A percentile compares a stretch with the other conserved stretches of the same genome.
These are phyloP conservation scores for Linum lewisii DNA, from an alignment of 345 rosid genomes.

Conservation along the genomic window DNA sequence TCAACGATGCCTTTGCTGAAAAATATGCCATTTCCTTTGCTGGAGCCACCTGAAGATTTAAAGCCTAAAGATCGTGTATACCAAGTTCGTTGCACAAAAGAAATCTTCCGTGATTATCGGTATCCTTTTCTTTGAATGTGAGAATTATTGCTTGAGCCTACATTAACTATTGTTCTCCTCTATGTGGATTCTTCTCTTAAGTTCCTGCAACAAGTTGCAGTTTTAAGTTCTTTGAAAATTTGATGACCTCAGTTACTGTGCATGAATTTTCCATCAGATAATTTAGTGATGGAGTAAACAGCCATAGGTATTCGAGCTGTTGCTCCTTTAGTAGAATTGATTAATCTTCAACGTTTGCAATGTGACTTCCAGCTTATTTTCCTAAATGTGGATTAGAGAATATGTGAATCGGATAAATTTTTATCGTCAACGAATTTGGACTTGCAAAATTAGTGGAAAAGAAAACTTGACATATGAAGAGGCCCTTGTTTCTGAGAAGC, in stretches of 20 bases:
- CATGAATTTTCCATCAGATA: neutral
- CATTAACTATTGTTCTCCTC: neutral
- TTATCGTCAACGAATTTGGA: constrained; percentile 77
- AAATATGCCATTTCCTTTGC: constrained; percentile 51
- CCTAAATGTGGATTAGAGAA: constrained; percentile 42
- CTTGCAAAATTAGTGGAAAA: constrained; percentile 77
- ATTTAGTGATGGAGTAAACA: neutral
- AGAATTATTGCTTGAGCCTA: too few relatives aligned
- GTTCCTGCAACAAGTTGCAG: neutral
- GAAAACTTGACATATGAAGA: constrained; percentile 81
- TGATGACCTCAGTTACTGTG: neutral
- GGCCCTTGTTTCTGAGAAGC: constrained; percentile 87
- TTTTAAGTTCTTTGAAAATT: neutral
- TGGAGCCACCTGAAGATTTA: constrained; percentile 59
- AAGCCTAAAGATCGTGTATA: constrained; percentile 61
- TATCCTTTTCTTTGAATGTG: constrained; percentile 42
- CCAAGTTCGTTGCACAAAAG: constrained; percentile 92
- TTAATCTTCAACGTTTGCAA: neutral
- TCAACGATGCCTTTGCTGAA: constrained; percentile 70
- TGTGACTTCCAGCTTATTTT: constrained; percentile 17
- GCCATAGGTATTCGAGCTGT: neutral
- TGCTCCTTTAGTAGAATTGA: neutral
- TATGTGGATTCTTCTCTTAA: neutral
- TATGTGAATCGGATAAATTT: constrained; percentile 72
- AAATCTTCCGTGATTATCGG: constrained; percentile 72